Evolutionary conservation across 805 yeast genomes (phyloP), one percentile per base, ranked within the genome.

Genomic region (Suhomyces pyralidae): DNA sequence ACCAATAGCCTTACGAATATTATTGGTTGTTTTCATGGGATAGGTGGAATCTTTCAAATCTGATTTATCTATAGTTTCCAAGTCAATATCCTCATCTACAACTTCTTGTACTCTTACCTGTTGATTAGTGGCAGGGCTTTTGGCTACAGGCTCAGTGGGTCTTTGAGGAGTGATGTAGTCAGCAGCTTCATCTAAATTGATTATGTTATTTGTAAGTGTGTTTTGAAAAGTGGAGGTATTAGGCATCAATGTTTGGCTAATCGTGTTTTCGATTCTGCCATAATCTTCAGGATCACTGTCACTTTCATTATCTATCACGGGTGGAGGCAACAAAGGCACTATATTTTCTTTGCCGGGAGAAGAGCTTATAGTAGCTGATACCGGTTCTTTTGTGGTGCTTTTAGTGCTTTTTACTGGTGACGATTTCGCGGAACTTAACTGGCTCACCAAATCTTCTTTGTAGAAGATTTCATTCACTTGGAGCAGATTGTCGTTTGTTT

Each of bases 161-260:
- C 72, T 56, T 42, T 67, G 66, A 1, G 72, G 72, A 3, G 73
- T 68, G 3, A 64, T 55, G 44, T 62, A 64, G 26, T 65, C 63
- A n/a, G 51, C 46, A 12, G 42, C 19, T 4, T 44, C 46, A 34
- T 54, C 54, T 46, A 48, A 30, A 14, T 46, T 52, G 36, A 61
- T 56, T 30, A 62, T 58, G 47, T 56, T 60, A 43, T 48, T 56
- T 25, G 56, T 34, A 40, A 61, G 68, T 4, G 67, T 66, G 30
- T 55, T 51, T 40, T 46, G 51, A 25, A 49, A 53, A 10, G 48
- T 15, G 3, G 52, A 44, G 2, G 54, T 48, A 30, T 51, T 50
- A n/a, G 62, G 61, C 22, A 58, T 51, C 1, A 61, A 55, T 3
- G 65, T 62, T 45, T 62, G 66, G 40, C 62, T 58, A 9, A 56